Evolutionary conservation across 129 eudicot species (phyloP).

Genomic region (Saussurea involucrata): DNA sequence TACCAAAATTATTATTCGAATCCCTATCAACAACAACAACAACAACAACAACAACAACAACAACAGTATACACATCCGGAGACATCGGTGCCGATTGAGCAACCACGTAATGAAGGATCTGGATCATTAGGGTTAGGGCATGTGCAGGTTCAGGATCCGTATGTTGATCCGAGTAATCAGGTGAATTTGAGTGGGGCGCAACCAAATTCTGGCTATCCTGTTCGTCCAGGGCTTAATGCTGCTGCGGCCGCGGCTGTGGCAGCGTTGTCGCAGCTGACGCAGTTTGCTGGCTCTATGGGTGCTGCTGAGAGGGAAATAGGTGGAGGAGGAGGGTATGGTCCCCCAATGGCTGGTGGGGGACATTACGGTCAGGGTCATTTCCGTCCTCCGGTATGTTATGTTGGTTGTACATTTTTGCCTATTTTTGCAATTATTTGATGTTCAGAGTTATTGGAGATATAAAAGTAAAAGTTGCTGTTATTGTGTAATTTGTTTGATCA

Average conservation of each 20-base stretch:
- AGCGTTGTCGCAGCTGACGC: constrained; percentile 47
- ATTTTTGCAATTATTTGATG: background rate
- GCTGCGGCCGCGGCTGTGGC: constrained; percentile 45
- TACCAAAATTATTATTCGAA: constrained; percentile 24
- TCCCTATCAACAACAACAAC: constrained; percentile 22
- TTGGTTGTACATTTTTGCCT: background rate
- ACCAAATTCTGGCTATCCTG: constrained; percentile 5
- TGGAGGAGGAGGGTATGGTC: constrained; percentile 29
- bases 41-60: background rate
- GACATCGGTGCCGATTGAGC: constrained; percentile 10
- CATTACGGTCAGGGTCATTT: constrained; percentile 24
- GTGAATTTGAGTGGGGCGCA: constrained; percentile 15
- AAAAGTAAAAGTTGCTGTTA: background rate
- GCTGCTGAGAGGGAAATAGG: constrained; percentile 33
- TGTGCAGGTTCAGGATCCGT: constrained; percentile 30
- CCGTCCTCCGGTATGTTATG: constrained; percentile 40
- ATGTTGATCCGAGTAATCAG: constrained; percentile 11
- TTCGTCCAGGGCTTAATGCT: constrained; percentile 30
- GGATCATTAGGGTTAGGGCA: constrained; percentile 17
- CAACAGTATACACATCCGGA: constrained; percentile 20
- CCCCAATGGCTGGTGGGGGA: constrained; percentile 15
- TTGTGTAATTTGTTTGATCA: constrained; percentile 5
- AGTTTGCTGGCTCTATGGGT: constrained; percentile 39
- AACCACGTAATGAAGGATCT: constrained; percentile 4
- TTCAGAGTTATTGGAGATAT: background rate